Conservation (phyloP, 1,139 yeast genomes). For the Geotrichum carabidarum region DNA sequence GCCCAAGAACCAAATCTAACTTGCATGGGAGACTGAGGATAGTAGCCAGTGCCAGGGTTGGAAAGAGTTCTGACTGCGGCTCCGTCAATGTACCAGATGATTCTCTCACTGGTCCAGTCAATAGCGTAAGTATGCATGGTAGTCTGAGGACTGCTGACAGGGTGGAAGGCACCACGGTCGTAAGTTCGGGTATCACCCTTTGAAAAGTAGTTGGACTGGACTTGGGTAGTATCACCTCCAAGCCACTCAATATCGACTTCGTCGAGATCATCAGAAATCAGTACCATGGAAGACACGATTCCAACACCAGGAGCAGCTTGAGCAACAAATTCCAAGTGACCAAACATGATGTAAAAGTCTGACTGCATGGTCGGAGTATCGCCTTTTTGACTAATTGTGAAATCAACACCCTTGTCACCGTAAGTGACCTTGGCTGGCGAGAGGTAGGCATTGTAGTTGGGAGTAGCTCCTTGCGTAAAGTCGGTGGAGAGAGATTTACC, state of each 20-base stretch:
- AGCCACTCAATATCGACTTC: conserved; percentile 84
- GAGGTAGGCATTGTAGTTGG: conserved; percentile 15
- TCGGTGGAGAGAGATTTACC: conserved; percentile 21
- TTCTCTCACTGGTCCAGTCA: conserved; percentile 67
- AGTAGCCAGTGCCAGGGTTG: conserved; percentile 47
- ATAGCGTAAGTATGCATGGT: conserved; percentile 70
- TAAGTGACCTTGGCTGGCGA: conserved; percentile 32
- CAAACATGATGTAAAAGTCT: conserved; percentile 80
- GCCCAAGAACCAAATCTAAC: conserved; percentile 72
- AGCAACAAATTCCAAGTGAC: conserved; percentile 66
- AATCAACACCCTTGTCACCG: conserved; percentile 47
- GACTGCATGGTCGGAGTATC: conserved; percentile 76
- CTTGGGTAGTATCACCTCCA: conserved; percentile 66
- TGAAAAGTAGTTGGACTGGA: conserved; percentile 77
- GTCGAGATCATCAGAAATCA: conserved; percentile 81
- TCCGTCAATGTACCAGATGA: conserved; percentile 66
- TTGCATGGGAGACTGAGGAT: conserved; percentile 76
- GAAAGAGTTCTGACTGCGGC: conserved; percentile 51
- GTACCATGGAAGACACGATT: conserved; percentile 69
- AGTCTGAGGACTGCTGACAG: conserved; percentile 52
- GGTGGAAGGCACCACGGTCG: conserved; percentile 72
- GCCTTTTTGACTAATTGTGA: conserved; percentile 55
- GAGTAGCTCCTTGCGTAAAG: conserved; percentile 24
- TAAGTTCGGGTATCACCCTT: conserved; percentile 75
- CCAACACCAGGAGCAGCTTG: conserved; percentile 75